Conservation (phyloP, 1,284 basidiomycete species). For the Athelia sp. region DNA sequence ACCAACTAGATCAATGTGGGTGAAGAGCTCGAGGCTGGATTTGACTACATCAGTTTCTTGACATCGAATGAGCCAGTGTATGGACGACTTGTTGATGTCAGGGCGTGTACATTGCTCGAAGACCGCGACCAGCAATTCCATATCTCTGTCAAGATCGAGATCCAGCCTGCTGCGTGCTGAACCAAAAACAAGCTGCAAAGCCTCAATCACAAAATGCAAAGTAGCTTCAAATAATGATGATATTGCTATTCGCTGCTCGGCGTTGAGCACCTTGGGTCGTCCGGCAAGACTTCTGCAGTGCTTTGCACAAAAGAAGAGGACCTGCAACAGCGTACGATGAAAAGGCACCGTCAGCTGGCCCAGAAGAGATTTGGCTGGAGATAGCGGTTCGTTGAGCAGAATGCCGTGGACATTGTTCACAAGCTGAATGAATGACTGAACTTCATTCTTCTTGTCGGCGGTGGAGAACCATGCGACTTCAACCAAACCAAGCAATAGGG, state of each 20-base stretch:
- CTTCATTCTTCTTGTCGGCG: conserved; percentile 49
- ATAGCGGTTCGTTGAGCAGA: conserved; percentile 69
- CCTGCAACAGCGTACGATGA: conserved; percentile 77
- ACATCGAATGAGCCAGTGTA: conserved; percentile 74
- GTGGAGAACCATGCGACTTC: conserved; percentile 77
- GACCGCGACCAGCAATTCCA: conserved; percentile 77
- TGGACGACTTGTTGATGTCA: conserved; percentile 61
- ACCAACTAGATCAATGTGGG: conserved; percentile 65
- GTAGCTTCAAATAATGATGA: conserved; percentile 57
- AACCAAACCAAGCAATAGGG: conserved; percentile 69
- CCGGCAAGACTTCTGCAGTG: conserved; percentile 50
- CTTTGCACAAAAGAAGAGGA: conserved; percentile 72
- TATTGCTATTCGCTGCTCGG: conserved; percentile 57
- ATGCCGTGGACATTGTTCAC: conserved; percentile 61
- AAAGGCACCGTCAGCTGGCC: conserved; percentile 64
- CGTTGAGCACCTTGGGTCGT: conserved; percentile 46
- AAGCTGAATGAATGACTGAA: conserved; percentile 58
- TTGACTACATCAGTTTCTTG: conserved; percentile 81
- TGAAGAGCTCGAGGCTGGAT: conserved; percentile 72
- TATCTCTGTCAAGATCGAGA: conserved; percentile 68
- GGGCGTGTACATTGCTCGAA: conserved; percentile 74
- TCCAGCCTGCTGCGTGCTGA: conserved; percentile 54
- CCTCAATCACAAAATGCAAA: conserved; percentile 64
- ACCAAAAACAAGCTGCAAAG: conserved; percentile 64
- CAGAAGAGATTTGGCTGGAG: conserved; percentile 72